Evolutionary conservation across 257 asterid species (phyloP), one percentile per base, ranked within the genome.

Genomic region (Solanum pinnatisectum): DNA sequence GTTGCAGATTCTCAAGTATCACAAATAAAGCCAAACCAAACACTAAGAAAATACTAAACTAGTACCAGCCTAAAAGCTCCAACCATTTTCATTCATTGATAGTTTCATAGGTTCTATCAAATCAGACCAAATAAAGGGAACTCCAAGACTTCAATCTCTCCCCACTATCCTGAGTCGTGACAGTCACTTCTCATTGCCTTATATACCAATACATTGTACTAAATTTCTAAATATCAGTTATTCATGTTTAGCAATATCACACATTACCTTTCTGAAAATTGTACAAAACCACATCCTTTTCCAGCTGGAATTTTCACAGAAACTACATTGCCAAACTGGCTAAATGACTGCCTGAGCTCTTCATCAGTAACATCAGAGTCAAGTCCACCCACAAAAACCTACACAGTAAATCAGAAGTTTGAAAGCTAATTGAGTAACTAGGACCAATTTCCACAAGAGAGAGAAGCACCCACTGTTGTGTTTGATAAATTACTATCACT

Each of bases 201-300:
- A 60, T 56, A 27, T 33, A 83, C 33, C 60, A 36, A 73, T 65
- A 76, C 49, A 30, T 27, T 30, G 60, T 49, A 81, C 68, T 44
- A 30, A 46, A 27, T 81, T 81, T 35, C 67, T 27, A 2, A 27
- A 44, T 27, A 79, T 25, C 65, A n/a, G 22, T 35, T 40, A 79
- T 79, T 78, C 16, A 32, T 33, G 72, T 37, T 37, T 49, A 83
- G 60, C 60, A 59, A 83, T 23, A 22, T 27, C 10, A 25, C 27
- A 60, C 86, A 74, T 81, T 93, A 95, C 99, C 99, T 92, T 91
- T 90, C 92, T 12, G 88, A 93, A 87, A 93, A 93, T 90, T 97
- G 99, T 63, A 97, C 99, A 88, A 97, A 97, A 76, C 99, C 99
- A 59, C 99, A 97, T 76, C 99, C 98, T 91, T 96, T 97, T 87